Evolutionary conservation across 768 basidiomycete species (phyloP).

Genomic region (Podaxis pistillaris): DNA sequence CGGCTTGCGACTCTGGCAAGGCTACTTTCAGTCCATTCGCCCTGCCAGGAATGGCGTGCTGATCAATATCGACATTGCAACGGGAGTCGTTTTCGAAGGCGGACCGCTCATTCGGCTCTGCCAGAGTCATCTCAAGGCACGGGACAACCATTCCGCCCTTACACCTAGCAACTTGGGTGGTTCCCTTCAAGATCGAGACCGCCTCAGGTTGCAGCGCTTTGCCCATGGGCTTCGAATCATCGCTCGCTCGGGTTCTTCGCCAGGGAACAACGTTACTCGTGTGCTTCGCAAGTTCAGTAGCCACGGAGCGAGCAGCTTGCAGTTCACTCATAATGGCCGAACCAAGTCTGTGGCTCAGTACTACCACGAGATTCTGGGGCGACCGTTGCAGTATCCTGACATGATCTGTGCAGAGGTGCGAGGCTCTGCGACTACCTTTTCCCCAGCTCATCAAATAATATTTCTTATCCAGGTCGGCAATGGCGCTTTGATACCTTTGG

Average conservation of each 20-base stretch:
- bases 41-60: constrained; percentile 63
- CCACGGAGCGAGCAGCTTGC: constrained; percentile 44
- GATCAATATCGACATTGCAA: constrained; percentile 78
- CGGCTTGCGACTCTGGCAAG: constrained; percentile 72
- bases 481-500: constrained; percentile 65
- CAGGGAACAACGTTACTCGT: constrained; percentile 25
- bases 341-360: constrained; percentile 42
- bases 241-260: not conserved
- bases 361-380: constrained; percentile 21
- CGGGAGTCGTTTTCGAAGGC: constrained; percentile 70
- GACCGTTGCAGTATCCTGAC: constrained; percentile 42
- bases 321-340: constrained; percentile 49
- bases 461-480: constrained; percentile 47
- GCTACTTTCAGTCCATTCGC: constrained; percentile 79
- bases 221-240: constrained; percentile 28
- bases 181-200: constrained; percentile 52
- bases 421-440: not conserved
- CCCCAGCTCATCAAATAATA: not conserved
- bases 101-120: constrained; percentile 59
- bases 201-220: constrained; percentile 31
- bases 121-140: constrained; percentile 23
- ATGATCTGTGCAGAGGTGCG: constrained; percentile 58
- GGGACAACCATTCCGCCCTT: constrained; percentile 24
- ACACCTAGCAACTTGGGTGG: constrained; percentile 26
- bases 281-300: constrained; percentile 55